Conservation (phyloP, 306 rosid genomes). For the Lathyrus sativus region DNA sequence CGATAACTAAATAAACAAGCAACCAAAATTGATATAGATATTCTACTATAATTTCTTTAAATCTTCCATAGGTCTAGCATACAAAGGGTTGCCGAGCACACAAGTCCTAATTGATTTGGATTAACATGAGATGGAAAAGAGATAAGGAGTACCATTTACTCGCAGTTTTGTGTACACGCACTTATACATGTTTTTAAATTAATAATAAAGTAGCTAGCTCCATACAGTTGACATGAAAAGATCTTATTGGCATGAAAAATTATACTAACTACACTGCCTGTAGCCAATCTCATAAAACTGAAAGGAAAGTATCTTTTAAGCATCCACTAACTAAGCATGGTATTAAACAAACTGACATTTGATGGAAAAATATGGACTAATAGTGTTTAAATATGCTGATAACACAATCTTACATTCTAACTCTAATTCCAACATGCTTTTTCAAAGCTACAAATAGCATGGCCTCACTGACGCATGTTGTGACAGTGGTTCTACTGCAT, state of each 20-base stretch:
- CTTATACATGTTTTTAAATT: background rate
- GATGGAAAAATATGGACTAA: background rate
- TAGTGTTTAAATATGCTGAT: background rate
- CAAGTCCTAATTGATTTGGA: conserved; percentile 22
- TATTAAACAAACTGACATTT: conserved; percentile 3
- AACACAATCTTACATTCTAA: background rate
- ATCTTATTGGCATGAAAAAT: background rate
- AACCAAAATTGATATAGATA: conserved; percentile 26
- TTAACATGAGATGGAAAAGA: conserved; percentile 30
- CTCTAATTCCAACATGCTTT: background rate
- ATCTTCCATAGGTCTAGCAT: conserved; percentile 15
- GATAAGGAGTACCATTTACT: background rate
- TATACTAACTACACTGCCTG: background rate
- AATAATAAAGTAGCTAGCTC: background rate
- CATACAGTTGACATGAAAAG: background rate
- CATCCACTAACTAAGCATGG: background rate
- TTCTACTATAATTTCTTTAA: conserved; percentile 5
- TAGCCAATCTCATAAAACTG: background rate
- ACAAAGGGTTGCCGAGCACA: conserved; percentile 1
- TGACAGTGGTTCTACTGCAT: background rate
- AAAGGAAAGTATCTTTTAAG: conserved; percentile 1
- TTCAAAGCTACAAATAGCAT: conserved; percentile 2
- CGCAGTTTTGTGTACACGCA: background rate
- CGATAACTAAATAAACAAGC: conserved; percentile 27
- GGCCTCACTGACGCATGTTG: background rate